Base-by-base conservation (phyloP, 148 eudicot genomes). In the Silene uniflora region DNA sequence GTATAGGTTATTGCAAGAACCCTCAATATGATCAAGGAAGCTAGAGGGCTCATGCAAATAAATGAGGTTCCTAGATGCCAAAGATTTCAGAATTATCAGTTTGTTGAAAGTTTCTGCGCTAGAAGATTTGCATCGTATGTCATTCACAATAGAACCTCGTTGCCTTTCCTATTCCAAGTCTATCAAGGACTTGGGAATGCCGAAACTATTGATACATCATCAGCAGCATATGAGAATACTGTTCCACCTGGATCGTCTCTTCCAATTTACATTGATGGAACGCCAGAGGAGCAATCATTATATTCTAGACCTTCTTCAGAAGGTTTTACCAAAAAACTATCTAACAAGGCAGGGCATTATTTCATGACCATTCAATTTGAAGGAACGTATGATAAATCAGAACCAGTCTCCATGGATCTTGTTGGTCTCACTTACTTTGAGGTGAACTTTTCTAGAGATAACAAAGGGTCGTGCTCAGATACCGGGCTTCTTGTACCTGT, bases 341-440 rank as follows among this genome's bases (percentile, higher is more conserved):
- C 89, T 52, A 80, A 75, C 63, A 84, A 85, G 82, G 81, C 81
- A 29, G 87, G 87, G 67, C 97, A 95, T 84, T 87, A 84, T 81
- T 92, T 86, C 85, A 81, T 95, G 80, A 78, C 83, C 72, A 80
- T 92, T 71, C 91, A 88, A 73, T 86, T 95, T 80, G 97, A 95
- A 77, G 99, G 97, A 71, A 89, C 92, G 12, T 82, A 90, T 74
- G 76, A 79, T 42, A 86, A 88, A 68, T 92, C 99, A 29, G 78
- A 83, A 76, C 97, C 97, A 58, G 89, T 92, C 62, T 92, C 97
- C 67, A 90, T 95, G 92, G 99, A 95, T 86, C 91, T 92, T 79
- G 99, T 91, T 61, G 99, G 99, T 71, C 91, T 87, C 12, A 89
- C 91, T 72, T 92, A 85, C 79, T 90, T 95, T 80, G 93, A 89